These are phyloP conservation scores for Beauveria pseudobassiana DNA, from an alignment of 2,329 filamentous ascomycete genomes.

Conservation along the genomic window DNA sequence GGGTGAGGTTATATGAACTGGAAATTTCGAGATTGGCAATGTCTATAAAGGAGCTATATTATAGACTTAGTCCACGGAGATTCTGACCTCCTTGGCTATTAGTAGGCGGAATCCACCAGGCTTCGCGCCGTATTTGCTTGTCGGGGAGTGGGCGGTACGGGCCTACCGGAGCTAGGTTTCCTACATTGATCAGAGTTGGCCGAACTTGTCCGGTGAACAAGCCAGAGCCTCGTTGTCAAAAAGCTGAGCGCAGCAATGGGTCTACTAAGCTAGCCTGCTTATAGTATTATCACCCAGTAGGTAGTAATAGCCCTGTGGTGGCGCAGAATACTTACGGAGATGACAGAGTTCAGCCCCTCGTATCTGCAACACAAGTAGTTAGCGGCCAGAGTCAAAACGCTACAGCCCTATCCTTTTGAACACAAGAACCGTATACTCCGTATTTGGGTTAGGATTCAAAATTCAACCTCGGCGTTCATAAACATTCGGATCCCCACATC, in stretches of 20 bases:
- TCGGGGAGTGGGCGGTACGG: neutral
- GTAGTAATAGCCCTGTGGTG: too few species aligned
- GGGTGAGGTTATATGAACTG: neutral
- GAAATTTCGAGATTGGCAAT: neutral
- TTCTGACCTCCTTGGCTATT: neutral
- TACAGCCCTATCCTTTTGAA: too few species aligned
- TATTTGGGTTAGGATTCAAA: too few species aligned
- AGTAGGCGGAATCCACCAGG: neutral
- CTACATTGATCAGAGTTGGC: neutral
- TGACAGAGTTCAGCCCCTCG: neutral
- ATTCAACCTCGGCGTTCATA: too few species aligned
- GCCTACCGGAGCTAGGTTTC: neutral
- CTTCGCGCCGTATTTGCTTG: neutral
- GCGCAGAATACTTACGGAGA: too few species aligned
- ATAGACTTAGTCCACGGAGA: neutral
- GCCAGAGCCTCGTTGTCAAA: neutral
- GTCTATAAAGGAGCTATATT: neutral
- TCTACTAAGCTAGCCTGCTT: neutral
- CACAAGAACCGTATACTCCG: too few species aligned
- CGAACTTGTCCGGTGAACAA: neutral
- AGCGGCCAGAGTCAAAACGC: too few species aligned
- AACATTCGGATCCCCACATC: neutral
- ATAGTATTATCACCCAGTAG: neutral
- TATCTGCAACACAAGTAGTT: neutral
- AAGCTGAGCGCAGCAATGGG: neutral